Evolutionary conservation across 2,329 filamentous ascomycete species (phyloP), one percentile per base, ranked within the genome.

Genomic region (Hypoxylon sp.): DNA sequence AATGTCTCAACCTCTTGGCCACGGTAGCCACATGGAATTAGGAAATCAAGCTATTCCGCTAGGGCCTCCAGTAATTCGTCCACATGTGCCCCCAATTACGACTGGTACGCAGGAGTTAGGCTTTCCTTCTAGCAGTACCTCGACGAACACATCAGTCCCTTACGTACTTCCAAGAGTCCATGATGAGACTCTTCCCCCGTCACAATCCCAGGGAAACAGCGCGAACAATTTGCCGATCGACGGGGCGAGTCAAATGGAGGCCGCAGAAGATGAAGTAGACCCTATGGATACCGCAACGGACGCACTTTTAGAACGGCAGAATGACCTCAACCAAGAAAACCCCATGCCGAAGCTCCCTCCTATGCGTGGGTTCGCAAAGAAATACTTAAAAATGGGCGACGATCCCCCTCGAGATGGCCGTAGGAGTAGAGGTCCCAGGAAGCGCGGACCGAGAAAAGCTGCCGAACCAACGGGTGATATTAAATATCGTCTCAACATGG

Each of bases 381-480:
- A 69, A 17, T 67, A 57, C 17, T 66, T 69, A 13, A 36, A 45
- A 34, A 38, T 14, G 19, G 60, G 66, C 19, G 45, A 59, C 11
- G 65, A 63, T 36, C 46, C 66, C 17, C 28, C 68, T 49, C 68
- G 67, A 59, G 65, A 63, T 32, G 60, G 58, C 55, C 71, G 68
- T 25, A 57, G 63, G 3, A 69, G 72, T 7, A 51, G 52, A 50
- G 53, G 13, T 23, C 25, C 51, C 0, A 72, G 66, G 13, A 80
- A 75, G 64, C 75, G 80, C 5, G 86, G 86, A 5, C 86, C 85
- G 25, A 82, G 86, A 17, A 88, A 89, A 75, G 86, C 88, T 23
- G 89, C 87, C 7, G 90, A 92, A 75, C 90, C 90, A 14, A 87
- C 90, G 48, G 88, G 86, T 43, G 90, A 93, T 72, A 92, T 94